Percentiles rank a stretch among this genome's conserved stretches.
Conservation (phyloP, 371 early-diverging fungal genomes). For the Entomophthora muscae region DNA sequence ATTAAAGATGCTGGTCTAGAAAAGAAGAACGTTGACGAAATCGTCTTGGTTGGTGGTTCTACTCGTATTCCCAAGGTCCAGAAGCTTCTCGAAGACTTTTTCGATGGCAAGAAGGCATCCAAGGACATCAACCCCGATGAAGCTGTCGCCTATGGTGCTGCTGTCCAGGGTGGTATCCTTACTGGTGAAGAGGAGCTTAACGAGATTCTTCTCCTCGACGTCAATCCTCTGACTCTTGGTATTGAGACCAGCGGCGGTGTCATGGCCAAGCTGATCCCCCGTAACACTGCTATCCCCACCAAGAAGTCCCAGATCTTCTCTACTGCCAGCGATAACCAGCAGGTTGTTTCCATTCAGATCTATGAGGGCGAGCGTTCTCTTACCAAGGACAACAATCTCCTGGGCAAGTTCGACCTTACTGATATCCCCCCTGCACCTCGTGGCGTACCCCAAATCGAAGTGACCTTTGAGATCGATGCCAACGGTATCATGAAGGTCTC, state of each 20-base stretch:
- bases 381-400: conserved; percentile 91
- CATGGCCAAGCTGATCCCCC: conserved; percentile 89
- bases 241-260: conserved; percentile 97
- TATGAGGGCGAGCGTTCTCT: conserved; percentile 94
- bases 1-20: conserved; percentile 86
- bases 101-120: conserved; percentile 84
- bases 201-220: conserved; percentile 52
- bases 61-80: conserved; percentile 98
- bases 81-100: conserved; percentile 78
- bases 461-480: conserved; percentile 94
- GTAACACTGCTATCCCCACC: conserved; percentile 94
- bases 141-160: conserved; percentile 98
- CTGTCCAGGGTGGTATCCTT: conserved; percentile 96
- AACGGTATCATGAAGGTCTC: conserved; percentile 96
- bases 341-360: conserved; percentile 92
- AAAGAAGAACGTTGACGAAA: conserved; percentile 84
- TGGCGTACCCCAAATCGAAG: conserved; percentile 96
- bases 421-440: conserved; percentile 93
- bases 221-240: conserved; percentile 79
- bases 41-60: conserved; percentile 99
- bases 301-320: conserved; percentile 97
- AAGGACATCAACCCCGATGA: conserved; percentile 98
- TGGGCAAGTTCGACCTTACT: conserved; percentile 92
- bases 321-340: conserved; percentile 96
- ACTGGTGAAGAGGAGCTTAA: conserved; percentile 39